phyloP scores from a whole-genome alignment of 768 basidiomycete genomes.

The Mycena metata region DNA sequence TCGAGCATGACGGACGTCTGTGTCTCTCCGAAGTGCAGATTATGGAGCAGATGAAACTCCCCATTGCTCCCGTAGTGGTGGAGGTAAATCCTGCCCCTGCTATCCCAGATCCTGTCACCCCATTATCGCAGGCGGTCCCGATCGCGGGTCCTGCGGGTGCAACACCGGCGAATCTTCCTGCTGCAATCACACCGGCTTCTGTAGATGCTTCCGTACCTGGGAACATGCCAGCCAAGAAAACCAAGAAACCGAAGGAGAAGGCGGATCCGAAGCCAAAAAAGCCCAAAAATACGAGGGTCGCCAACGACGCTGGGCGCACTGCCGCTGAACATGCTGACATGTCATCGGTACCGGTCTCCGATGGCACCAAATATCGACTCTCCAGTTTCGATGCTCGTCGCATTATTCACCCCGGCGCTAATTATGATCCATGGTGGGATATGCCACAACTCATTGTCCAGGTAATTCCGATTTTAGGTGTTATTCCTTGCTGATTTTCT shows the following conservation, averaged over 20 bases:
- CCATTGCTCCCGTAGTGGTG: not conserved
- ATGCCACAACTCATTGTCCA: conserved; percentile 40
- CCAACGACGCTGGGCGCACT: conserved; percentile 31
- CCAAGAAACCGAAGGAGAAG: too few relatives aligned
- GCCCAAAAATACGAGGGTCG: conserved; percentile 9
- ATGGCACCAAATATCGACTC: conserved; percentile 19
- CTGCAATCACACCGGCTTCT: too few relatives aligned
- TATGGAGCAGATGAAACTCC: not conserved
- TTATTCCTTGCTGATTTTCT: not conserved
- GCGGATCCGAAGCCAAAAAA: not conserved
- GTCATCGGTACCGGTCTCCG: too few relatives aligned
- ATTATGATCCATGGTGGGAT: conserved; percentile 43
- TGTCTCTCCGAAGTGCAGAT: conserved; percentile 21
- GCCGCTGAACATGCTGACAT: too few relatives aligned
- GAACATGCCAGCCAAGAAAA: too few relatives aligned
- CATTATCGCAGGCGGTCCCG: too few relatives aligned
- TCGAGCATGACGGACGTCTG: conserved; percentile 32
- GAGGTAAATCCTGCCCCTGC: too few relatives aligned
- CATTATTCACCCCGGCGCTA: conserved; percentile 44
- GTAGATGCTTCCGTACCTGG: too few relatives aligned
- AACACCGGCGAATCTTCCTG: too few relatives aligned
- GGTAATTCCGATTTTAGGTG: not conserved
- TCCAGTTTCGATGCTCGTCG: conserved; percentile 23
- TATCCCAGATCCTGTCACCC: too few relatives aligned
- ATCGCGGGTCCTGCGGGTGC: too few relatives aligned